Conservation (phyloP, 2,329 filamentous ascomycete genomes). For the Stemphylium vesicarium region DNA sequence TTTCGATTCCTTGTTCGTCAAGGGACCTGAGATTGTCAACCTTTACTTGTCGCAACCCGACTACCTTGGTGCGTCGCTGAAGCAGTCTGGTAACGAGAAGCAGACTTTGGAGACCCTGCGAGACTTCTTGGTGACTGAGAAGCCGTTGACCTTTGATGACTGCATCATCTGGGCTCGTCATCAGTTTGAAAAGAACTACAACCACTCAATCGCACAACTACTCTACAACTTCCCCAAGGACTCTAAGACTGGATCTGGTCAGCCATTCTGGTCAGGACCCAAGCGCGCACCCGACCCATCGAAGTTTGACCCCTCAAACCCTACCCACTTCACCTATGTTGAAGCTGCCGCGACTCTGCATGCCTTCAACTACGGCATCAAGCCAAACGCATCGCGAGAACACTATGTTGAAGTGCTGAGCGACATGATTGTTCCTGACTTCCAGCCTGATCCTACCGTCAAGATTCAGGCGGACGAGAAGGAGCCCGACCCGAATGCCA, state of each 20-base stretch:
- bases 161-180: constrained; percentile 94
- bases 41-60: constrained; percentile 90
- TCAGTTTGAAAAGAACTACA: constrained; percentile 95
- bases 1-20: constrained; percentile 93
- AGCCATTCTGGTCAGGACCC: constrained; percentile 96
- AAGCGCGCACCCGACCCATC: constrained; percentile 94
- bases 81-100: constrained; percentile 95
- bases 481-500: constrained; percentile 89
- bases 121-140: constrained; percentile 89
- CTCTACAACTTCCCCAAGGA: constrained; percentile 98
- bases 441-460: constrained; percentile 84
- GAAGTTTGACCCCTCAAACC: constrained; percentile 84
- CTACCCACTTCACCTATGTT: constrained; percentile 86
- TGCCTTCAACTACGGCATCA: constrained; percentile 97
- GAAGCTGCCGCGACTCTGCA: constrained; percentile 89
- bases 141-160: constrained; percentile 91
- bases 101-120: constrained; percentile 88
- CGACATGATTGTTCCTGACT: constrained; percentile 94
- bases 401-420: constrained; percentile 83
- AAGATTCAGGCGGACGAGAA: constrained; percentile 97
- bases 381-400: constrained; percentile 74
- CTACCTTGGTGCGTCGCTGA: constrained; percentile 84
- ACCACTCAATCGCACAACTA: constrained; percentile 94
- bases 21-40: constrained; percentile 92
- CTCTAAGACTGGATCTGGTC: constrained; percentile 82